Base-by-base conservation (phyloP, 1,139 yeast species). In the Lodderomyces theae region DNA sequence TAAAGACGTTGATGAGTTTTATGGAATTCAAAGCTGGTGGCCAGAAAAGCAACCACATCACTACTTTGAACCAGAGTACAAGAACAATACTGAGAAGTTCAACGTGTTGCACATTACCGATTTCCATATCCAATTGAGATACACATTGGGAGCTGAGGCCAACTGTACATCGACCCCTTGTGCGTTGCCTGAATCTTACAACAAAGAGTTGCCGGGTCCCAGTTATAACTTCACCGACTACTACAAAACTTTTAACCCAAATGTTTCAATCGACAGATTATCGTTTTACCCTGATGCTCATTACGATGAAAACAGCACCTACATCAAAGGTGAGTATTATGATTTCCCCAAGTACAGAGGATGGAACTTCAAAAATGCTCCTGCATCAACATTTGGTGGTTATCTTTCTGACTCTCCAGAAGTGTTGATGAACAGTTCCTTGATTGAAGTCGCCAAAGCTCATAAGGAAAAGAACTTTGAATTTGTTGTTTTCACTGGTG, bases 401-500 rank as follows among this genome's bases (percentile, higher is more conserved):
- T 82, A 82, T 58, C 51, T 57, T 25, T 81, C 88, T 60, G 89
- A 82, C 56, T 67, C 84, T 7, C 88, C 89, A 4, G 81, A 77
- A 47, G 53, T 75, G 5, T 62, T 81, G 48, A 61, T 81, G 51
- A 80, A 79, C 56, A 76, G 74, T 46, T 72, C 84, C 19, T 63
- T 82, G 57, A 64, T 66, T 35, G 63, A 76, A 18, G 67, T 79
- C 42, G 63, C 65, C 11, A 52, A 66, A 23, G 58, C 61, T 37
- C 61, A 65, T 47, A 42, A 59, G 31, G 52, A 60, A 15, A 51
- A 65, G 15, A 56, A 66, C 8, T 81, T 74, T 50, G 82, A 79
- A 40, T 82, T 82, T 54, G 72, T 82, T 3, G 56, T 82, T 21
- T 82, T 82, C 64, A 82, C 88, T 2, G 89, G 88, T 40, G 89